These are phyloP conservation scores for Farysia itapuensis DNA, from an alignment of 1,284 basidiomycete genomes.

Conservation along the genomic window DNA sequence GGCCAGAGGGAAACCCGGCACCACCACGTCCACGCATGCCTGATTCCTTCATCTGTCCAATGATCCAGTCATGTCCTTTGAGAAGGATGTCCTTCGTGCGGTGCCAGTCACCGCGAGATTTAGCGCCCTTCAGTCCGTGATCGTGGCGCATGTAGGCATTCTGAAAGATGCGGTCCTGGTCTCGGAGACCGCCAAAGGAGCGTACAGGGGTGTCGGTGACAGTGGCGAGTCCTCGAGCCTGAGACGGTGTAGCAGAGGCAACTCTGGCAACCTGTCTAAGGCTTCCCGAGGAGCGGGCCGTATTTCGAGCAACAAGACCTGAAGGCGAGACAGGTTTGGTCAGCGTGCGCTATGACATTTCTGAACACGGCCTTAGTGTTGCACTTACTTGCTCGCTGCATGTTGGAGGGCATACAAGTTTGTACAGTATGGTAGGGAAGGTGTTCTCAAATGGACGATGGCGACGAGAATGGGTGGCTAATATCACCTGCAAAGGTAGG, in stretches of 20 bases:
- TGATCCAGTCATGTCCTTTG: conserved; percentile 97
- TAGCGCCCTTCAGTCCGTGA: conserved; percentile 57
- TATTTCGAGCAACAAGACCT: conserved; percentile 40
- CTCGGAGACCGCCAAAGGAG: conserved; percentile 52
- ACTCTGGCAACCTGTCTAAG: conserved; percentile 32
- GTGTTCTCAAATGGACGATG: no score
- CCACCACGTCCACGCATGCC: conserved; percentile 94
- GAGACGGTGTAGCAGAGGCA: conserved; percentile 24
- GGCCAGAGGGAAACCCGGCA: conserved; percentile 92
- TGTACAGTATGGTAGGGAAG: no score
- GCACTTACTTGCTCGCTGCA: conserved; percentile 6
- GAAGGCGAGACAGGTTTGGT: no score
- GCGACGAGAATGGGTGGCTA: no score
- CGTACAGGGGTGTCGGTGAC: conserved; percentile 55
- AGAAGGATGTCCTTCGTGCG: conserved; percentile 90
- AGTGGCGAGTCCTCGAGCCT: conserved; percentile 53
- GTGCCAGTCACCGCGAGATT: conserved; percentile 97
- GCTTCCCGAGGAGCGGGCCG: conserved; percentile 34
- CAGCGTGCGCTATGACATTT: no score
- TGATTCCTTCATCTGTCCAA: conserved; percentile 91
- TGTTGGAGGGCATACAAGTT: no score
- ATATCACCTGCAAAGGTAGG: no score
- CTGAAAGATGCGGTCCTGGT: conserved; percentile 60
- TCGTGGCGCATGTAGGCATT: conserved; percentile 59
- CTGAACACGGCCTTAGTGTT: no score